These are phyloP conservation scores for Agaricus blazei DNA, from an alignment of 768 basidiomycete species.

Conservation along the genomic window DNA sequence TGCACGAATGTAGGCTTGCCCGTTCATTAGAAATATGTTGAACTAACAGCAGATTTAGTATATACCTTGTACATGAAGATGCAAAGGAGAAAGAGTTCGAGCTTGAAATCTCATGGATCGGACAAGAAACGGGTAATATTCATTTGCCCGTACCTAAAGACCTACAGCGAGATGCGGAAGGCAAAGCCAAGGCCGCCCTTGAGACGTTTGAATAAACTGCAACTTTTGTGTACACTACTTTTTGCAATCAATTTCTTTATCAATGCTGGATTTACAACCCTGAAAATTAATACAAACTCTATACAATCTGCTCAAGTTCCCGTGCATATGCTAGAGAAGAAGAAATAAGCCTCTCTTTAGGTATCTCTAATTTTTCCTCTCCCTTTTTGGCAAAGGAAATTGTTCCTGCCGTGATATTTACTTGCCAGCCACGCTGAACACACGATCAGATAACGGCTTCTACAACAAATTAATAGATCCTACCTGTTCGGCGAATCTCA, in stretches of 20 bases:
- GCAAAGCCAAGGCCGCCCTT: constrained; percentile 80
- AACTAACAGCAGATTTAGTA: constrained; percentile 42
- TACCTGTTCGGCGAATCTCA: constrained; percentile 80
- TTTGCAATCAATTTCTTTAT: constrained; percentile 4
- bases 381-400: constrained; percentile 79
- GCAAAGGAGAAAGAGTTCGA: constrained; percentile 98
- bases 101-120: constrained; percentile 96
- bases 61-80: constrained; percentile 96
- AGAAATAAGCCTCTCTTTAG: constrained; percentile 77
- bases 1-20: constrained; percentile 79
- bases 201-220: constrained; percentile 46
- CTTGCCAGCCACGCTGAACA: constrained; percentile 75
- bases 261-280: constrained; percentile 11
- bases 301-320: constrained; percentile 90
- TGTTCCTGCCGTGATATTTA: constrained; percentile 62
- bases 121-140: constrained; percentile 72
- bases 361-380: constrained; percentile 82
- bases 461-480: constrained; percentile 3
- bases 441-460: constrained; percentile 3
- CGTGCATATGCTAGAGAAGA: constrained; percentile 77
- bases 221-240: constrained; percentile 8
- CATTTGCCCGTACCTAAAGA: constrained; percentile 86
- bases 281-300: constrained; percentile 26
- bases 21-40: background rate
- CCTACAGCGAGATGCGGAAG: constrained; percentile 79